These are phyloP conservation scores for Solanum medicagineum DNA, from an alignment of 257 asterid species.

Conservation along the genomic window DNA sequence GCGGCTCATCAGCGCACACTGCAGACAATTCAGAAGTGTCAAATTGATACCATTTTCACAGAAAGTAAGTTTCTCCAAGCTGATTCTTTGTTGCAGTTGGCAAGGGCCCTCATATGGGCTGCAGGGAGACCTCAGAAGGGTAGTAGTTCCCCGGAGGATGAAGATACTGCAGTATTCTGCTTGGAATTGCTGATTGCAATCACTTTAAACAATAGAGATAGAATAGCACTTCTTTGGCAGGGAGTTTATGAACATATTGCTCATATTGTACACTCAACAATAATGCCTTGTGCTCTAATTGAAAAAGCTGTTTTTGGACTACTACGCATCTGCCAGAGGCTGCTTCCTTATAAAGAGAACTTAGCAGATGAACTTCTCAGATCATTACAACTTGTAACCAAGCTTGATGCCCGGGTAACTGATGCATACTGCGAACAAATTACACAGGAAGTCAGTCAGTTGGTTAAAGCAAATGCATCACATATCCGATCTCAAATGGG, in stretches of 20 bases:
- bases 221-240: constrained; percentile 86
- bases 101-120: constrained; percentile 92
- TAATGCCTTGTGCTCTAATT: constrained; percentile 83
- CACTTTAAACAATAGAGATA: constrained; percentile 75
- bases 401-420: constrained; percentile 88
- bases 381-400: constrained; percentile 76
- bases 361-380: constrained; percentile 76
- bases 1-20: constrained; percentile 97
- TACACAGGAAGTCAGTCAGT: constrained; percentile 82
- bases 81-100: constrained; percentile 83
- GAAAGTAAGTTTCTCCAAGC: constrained; percentile 85
- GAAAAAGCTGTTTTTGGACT: constrained; percentile 96
- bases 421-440: constrained; percentile 96
- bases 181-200: constrained; percentile 88
- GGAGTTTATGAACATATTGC: constrained; percentile 93
- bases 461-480: constrained; percentile 76
- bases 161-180: constrained; percentile 95
- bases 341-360: constrained; percentile 86
- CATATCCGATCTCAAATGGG: constrained; percentile 72
- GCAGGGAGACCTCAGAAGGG: constrained; percentile 93
- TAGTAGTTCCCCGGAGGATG: constrained; percentile 75
- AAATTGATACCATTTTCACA: constrained; percentile 82
- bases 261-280: constrained; percentile 81
- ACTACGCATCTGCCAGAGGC: constrained; percentile 81
- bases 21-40: constrained; percentile 91